Evolutionary conservation across 371 early-diverging fungal species (phyloP), one percentile per base, ranked within the genome.

Genomic region (Mucor saturninus): DNA sequence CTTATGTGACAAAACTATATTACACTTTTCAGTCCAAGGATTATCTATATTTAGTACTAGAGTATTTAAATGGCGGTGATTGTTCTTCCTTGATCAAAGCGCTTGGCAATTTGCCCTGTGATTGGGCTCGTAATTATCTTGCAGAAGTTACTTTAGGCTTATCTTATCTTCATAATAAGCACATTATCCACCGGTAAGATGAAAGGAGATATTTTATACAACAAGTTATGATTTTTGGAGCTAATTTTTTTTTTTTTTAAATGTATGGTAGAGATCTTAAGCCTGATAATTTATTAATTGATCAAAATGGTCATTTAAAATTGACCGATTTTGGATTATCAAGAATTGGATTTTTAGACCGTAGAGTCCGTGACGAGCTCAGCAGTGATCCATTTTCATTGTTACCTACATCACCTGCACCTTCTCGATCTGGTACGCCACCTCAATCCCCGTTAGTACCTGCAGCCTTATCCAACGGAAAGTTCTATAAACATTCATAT

Each of bases 1-100:
- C 98, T 0, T 98, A 90, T 84, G 95, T 99, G 2, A 95, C 95
- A 40, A 93, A 92, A 54, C 84, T 98, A 8, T 94, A 91, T 70
- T 97, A 89, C 71, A 89, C 95, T 2, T 98, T 98, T 74, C 96
- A 98, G 62, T 93, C 90, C 55, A 88, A 88, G 45, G 93, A 96
- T 40, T 91, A 93, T 69, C 76, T 98, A 40, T 98, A 94, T 64
- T 76, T 97, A 32, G 98, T 97, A 1, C 90, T 98, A 89, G 98
- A 97, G 69, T 98, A 97, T 71, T 74, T 97, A 54, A 95, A 95
- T 69, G 98, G 98, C 30, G 98, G 98, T 2, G 98, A 98, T 71
- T 95, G 95, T 56, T 95, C 95, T 10, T 90, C 97, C 1, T 75
- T 98, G 29, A 80, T 97, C 61, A 96, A 97, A 73, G 86, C 86